Conservation (phyloP, 805 yeast genomes). For the Cyberlindnera misumaiensis region DNA sequence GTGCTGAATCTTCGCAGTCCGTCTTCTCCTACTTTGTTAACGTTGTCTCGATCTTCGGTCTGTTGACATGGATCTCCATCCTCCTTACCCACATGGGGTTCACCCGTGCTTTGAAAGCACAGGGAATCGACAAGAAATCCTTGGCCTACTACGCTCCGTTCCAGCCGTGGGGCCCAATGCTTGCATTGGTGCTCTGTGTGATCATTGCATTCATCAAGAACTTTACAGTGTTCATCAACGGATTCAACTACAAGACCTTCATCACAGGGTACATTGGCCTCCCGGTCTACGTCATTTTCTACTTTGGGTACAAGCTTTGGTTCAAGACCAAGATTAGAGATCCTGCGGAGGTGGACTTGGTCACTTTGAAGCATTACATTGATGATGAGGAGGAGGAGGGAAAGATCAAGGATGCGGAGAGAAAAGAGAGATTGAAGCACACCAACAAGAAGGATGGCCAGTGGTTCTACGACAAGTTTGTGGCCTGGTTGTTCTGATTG, state of each 20-base stretch:
- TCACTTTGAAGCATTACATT: constrained; percentile 41
- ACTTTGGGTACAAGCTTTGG: constrained; percentile 53
- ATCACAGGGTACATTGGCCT: constrained; percentile 67
- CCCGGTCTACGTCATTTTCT: constrained; percentile 52
- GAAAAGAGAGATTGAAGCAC: constrained; percentile 19
- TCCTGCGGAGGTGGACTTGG: constrained; percentile 56
- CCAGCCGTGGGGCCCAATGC: constrained; percentile 61
- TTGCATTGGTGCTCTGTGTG: constrained; percentile 47
- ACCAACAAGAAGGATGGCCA: constrained; percentile 27
- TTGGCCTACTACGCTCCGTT: constrained; percentile 54
- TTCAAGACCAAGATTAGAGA: constrained; percentile 41
- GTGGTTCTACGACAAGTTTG: constrained; percentile 41
- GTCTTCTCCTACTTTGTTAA: constrained; percentile 67
- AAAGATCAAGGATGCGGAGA: constrained; percentile 21
- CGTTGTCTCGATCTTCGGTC: constrained; percentile 69
- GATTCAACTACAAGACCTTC: constrained; percentile 56
- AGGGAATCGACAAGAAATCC: constrained; percentile 45
- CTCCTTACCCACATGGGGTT: constrained; percentile 61
- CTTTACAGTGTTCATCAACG: constrained; percentile 63
- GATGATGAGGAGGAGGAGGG: constrained; percentile 25
- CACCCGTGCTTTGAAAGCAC: constrained; percentile 57
- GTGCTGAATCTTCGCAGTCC: constrained; percentile 45
- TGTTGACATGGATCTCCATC: constrained; percentile 70
- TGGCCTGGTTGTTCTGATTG: constrained; percentile 43
- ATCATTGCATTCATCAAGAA: constrained; percentile 59